Percentiles rank a stretch among this genome's conserved stretches.
Conservation (phyloP, 768 basidiomycete species). For the Cystofilobasidium capitatum region DNA sequence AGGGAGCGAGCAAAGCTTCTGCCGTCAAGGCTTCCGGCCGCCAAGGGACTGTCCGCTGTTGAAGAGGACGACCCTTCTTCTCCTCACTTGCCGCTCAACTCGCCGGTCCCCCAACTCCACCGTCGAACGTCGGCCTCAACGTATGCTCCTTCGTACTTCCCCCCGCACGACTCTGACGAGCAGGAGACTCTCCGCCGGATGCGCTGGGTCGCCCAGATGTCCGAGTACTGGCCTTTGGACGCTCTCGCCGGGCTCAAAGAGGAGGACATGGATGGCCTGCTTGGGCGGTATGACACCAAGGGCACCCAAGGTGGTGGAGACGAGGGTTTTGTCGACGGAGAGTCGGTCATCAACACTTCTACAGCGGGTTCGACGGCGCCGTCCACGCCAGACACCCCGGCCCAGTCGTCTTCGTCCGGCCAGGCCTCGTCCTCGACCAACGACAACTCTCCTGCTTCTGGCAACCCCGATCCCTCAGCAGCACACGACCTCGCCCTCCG, state of each 20-base stretch:
- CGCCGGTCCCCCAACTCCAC: slow-evolving; percentile 40
- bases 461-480: neutral
- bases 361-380: neutral
- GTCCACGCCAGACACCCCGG: neutral
- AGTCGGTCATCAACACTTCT: neutral
- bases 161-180: slow-evolving; percentile 27
- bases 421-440: neutral
- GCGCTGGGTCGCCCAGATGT: slow-evolving; percentile 90
- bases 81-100: slow-evolving; percentile 37
- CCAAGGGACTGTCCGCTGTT: neutral
- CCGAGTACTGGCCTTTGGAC: slow-evolving; percentile 87
- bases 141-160: neutral
- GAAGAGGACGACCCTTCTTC: slow-evolving; percentile 20
- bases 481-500: slow-evolving; percentile 20
- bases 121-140: neutral
- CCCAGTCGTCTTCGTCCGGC: neutral
- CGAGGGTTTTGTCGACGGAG: slow-evolving; percentile 12
- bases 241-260: slow-evolving; percentile 60
- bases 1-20: slow-evolving; percentile 39
- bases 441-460: neutral
- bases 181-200: slow-evolving; percentile 53
- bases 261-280: slow-evolving; percentile 56
- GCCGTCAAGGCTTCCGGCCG: neutral
- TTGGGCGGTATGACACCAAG: slow-evolving; percentile 37
- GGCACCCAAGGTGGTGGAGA: slow-evolving; percentile 15